Percentiles rank a stretch among this genome's conserved stretches.
Conservation (phyloP, 2,329 filamentous ascomycete species). For the Sclerotinia trifoliorum region DNA sequence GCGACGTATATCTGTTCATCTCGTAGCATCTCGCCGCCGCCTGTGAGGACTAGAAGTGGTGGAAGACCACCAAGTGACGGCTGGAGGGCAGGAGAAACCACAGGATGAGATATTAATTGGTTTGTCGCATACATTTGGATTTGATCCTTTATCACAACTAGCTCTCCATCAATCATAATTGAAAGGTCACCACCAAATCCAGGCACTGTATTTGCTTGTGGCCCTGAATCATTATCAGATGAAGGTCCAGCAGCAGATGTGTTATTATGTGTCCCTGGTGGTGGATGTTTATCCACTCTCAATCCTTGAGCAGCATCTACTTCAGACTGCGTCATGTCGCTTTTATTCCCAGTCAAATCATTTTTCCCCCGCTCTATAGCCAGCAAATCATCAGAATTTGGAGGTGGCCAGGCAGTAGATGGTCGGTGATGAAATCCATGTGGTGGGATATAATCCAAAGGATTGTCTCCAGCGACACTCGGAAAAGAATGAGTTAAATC, state of each 20-base stretch:
- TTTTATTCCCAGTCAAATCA: slow-evolving; percentile 49
- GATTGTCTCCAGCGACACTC: slow-evolving; percentile 70
- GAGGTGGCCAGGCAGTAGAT: slow-evolving; percentile 87
- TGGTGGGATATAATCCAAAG: slow-evolving; percentile 82
- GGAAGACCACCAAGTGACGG: slow-evolving; percentile 86
- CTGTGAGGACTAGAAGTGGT: slow-evolving; percentile 80
- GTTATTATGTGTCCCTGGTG: slow-evolving; percentile 35
- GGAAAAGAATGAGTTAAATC: slow-evolving; percentile 95
- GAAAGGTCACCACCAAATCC: slow-evolving; percentile 50
- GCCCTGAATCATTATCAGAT: slow-evolving; percentile 32
- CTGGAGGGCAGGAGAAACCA: slow-evolving; percentile 87
- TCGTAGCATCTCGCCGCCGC: slow-evolving; percentile 82
- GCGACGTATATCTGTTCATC: slow-evolving; percentile 96
- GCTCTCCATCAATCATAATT: slow-evolving; percentile 68
- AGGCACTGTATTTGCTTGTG: slow-evolving; percentile 39
- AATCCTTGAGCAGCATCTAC: slow-evolving; percentile 43
- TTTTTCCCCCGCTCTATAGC: slow-evolving; percentile 49
- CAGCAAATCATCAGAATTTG: slow-evolving; percentile 71
- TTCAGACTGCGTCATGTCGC: slow-evolving; percentile 37
- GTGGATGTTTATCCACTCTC: slow-evolving; percentile 35
- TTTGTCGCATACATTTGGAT: slow-evolving; percentile 88
- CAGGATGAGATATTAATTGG: slow-evolving; percentile 76
- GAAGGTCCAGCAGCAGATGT: slow-evolving; percentile 40
- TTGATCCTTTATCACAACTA: slow-evolving; percentile 79
- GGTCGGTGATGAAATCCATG: slow-evolving; percentile 89